A percentile compares a stretch with the other conserved stretches of the same genome.
These are phyloP conservation scores for Volvox carteri DNA, from an alignment of 163 green algal genomes.

Conservation along the genomic window DNA sequence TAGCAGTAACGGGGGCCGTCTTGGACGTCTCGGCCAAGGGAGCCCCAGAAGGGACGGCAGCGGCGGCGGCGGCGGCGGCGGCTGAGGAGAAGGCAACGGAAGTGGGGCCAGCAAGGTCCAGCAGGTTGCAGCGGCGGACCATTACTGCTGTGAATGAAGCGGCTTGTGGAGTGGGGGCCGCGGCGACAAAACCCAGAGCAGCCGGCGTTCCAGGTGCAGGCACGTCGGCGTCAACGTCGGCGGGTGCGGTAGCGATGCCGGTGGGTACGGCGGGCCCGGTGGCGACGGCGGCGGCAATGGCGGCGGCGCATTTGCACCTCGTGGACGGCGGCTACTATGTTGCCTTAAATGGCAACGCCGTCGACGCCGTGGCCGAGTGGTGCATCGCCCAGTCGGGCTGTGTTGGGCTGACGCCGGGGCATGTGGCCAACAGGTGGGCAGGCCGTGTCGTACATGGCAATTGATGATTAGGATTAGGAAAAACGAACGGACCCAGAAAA, in stretches of 20 bases:
- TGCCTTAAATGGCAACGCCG: slow-evolving; percentile 34
- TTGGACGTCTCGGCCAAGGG: neutral
- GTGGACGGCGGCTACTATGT: slow-evolving; percentile 33
- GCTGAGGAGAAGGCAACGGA: too few relatives aligned
- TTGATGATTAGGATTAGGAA: too few relatives aligned
- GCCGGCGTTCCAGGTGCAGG: too few relatives aligned
- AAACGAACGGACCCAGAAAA: too few relatives aligned
- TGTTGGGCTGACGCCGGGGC: neutral
- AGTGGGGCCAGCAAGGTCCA: too few relatives aligned
- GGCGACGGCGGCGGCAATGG: slow-evolving; percentile 8
- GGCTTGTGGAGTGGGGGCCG: too few relatives aligned
- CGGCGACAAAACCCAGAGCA: neutral
- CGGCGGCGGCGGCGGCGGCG: neutral
- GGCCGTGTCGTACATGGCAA: neutral
- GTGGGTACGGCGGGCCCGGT: neutral
- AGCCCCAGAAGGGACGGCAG: neutral
- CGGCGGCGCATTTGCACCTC: slow-evolving; percentile 20
- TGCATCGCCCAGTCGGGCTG: neutral
- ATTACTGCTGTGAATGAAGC: too few relatives aligned
- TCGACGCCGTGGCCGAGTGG: slow-evolving; percentile 41
- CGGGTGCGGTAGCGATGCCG: too few relatives aligned
- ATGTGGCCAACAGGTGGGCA: slow-evolving; percentile 6
- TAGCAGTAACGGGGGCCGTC: neutral
- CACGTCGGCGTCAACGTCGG: neutral
- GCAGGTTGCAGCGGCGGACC: too few relatives aligned